phyloP scores from a whole-genome alignment of 768 basidiomycete species.

The Tricholomella constricta region DNA sequence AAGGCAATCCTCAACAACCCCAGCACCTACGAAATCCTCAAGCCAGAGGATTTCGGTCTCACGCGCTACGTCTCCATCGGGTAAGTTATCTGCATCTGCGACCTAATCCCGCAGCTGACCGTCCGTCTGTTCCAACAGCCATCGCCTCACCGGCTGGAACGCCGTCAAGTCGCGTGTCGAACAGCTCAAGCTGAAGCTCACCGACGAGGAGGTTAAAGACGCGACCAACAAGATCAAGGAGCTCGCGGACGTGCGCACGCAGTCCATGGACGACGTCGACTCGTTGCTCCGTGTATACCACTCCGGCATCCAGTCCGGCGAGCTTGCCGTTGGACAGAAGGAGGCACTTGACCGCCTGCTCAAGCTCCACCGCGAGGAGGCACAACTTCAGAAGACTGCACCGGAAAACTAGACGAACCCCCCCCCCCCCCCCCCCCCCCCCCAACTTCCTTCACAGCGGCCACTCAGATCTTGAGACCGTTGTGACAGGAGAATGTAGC shows the following conservation, averaged over 20 bases:
- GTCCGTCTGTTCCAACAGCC: constrained; percentile 47
- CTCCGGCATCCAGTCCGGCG: constrained; percentile 88
- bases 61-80: constrained; percentile 98
- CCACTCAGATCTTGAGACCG: no score
- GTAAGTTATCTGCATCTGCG: constrained; percentile 36
- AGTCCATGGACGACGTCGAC: constrained; percentile 99
- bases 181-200: constrained; percentile 87
- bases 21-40: constrained; percentile 97
- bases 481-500: no score
- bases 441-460: no score
- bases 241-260: constrained; percentile 96
- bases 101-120: neutral
- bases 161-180: constrained; percentile 99
- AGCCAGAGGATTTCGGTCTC: constrained; percentile 98
- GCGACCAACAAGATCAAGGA: constrained; percentile 99
- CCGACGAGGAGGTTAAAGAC: constrained; percentile 97
- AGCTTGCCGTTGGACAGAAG: constrained; percentile 92
- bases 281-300: constrained; percentile 95
- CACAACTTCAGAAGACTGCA: constrained; percentile 7
- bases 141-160: constrained; percentile 98
- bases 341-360: constrained; percentile 87
- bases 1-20: constrained; percentile 99
- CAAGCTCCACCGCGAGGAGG: constrained; percentile 61
- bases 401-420: neutral
- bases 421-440: neutral